Conservation (phyloP, 2,329 filamentous ascomycete genomes). For the Escovopsis sp. region DNA sequence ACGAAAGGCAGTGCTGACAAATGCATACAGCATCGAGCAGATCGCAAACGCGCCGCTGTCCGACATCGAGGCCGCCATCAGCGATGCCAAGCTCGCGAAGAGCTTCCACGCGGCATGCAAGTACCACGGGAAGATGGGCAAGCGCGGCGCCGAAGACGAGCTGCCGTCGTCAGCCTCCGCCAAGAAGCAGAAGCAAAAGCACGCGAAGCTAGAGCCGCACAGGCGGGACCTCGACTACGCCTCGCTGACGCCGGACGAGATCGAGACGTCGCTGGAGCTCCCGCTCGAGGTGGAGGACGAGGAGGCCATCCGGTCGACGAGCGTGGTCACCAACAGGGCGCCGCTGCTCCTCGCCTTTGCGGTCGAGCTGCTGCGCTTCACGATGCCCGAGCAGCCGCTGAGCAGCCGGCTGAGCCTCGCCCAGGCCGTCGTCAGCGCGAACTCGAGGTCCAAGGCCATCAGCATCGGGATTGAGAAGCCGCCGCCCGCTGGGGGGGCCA, state of each 20-base stretch:
- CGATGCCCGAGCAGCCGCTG: constrained; percentile 71
- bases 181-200: constrained; percentile 12
- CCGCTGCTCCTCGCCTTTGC: constrained; percentile 72
- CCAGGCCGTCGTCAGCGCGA: constrained; percentile 70
- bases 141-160: constrained; percentile 14
- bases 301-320: constrained; percentile 39
- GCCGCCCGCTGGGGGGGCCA: constrained; percentile 39
- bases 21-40: constrained; percentile 30
- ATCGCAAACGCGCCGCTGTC: constrained; percentile 34
- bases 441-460: constrained; percentile 61
- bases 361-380: constrained; percentile 56
- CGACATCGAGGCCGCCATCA: constrained; percentile 29
- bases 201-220: constrained; percentile 17
- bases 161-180: constrained; percentile 5
- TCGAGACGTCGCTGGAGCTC: constrained; percentile 47
- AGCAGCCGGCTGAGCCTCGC: constrained; percentile 73
- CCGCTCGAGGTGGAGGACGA: constrained; percentile 40
- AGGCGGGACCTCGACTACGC: constrained; percentile 22
- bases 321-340: constrained; percentile 61
- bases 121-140: constrained; percentile 29
- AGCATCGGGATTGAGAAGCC: constrained; percentile 57
- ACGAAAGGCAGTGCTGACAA: not conserved
- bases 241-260: constrained; percentile 35
- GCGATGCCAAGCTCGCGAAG: constrained; percentile 33
- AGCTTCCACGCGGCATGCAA: constrained; percentile 39